Evolutionary conservation across 306 rosid species (phyloP), one percentile per base, ranked within the genome.

Genomic region (Cercis canadensis): DNA sequence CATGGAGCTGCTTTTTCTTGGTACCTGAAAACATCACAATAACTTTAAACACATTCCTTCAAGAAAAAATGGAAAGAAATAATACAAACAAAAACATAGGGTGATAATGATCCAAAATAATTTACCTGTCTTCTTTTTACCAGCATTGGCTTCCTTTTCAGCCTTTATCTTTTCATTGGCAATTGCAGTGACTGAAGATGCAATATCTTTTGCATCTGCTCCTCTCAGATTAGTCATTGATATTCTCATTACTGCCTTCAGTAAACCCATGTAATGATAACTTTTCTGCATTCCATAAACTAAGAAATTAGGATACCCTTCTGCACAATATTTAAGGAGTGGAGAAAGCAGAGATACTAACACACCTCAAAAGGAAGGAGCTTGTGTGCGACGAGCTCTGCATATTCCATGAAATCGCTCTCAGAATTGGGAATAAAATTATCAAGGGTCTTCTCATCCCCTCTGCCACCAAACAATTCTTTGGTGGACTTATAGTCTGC

Each of bases 371-470:
- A 87, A 33, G 92, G 67, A 39, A 83, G 76, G 41, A 94, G 84
- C 69, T 70, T 91, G 80, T 86, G 84, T 8, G 96, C 70, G 32
- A 94, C 78, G 60, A 94, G 95, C 65, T 94, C 92, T 19, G 99
- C 96, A 74, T 94, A 94, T 72, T 94, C 99, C 82, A 72, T 11
- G 77, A 94, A 94, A 72, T 91, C 99, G 75, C 78, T 82, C 75
- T 91, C 97, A 33, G 99, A 89, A 75, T 86, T 91, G 2, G 99
- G 99, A 78, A 94, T 91, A 61, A 94, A 94, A 69, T 82, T 86
- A 49, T 94, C 99, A 18, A 94, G 73, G 71, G 81, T 89, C 84
- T 87, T 94, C 33, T 94, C 96, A 29, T 87, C 92, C 19, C 62
- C 73, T 52, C 33, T 73, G 62, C 80, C 76, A 37, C 81, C 76